These are phyloP conservation scores for Neurospora sp. DNA, from an alignment of 495 filamentous ascomycete species.

Conservation along the genomic window DNA sequence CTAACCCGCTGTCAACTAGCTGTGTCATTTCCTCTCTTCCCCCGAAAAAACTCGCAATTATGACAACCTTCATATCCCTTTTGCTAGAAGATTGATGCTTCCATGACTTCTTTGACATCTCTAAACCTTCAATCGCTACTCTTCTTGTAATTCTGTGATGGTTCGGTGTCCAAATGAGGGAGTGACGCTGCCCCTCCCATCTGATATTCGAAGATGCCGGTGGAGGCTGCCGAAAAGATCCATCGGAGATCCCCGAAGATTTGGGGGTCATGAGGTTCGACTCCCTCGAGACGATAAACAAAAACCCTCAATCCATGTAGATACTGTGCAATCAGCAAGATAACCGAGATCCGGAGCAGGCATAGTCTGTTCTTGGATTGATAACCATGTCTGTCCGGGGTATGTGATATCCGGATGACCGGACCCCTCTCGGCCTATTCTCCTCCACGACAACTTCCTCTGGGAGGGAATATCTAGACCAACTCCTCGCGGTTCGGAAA, in stretches of 20 bases:
- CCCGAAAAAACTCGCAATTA: background rate
- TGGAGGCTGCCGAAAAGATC: background rate
- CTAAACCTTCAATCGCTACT: background rate
- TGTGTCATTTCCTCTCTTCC: background rate
- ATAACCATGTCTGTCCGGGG: background rate
- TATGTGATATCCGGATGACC: background rate
- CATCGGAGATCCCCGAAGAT: background rate
- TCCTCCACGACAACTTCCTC: background rate
- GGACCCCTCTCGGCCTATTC: background rate
- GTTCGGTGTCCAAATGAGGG: background rate
- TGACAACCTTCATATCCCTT: background rate
- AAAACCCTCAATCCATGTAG: background rate
- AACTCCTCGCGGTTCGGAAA: fast-evolving
- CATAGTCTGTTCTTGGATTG: background rate
- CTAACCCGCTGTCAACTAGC: background rate
- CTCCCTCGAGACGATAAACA: background rate
- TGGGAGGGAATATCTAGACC: background rate
- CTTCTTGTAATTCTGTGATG: fast-evolving
- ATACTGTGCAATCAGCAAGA: background rate
- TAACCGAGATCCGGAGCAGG: background rate
- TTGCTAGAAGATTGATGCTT: background rate
- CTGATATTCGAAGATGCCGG: background rate
- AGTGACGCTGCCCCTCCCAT: background rate
- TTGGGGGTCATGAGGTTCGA: background rate
- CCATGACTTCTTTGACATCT: background rate